Base-by-base conservation (phyloP, 148 eudicot genomes). In the Cornus suecica region DNA sequence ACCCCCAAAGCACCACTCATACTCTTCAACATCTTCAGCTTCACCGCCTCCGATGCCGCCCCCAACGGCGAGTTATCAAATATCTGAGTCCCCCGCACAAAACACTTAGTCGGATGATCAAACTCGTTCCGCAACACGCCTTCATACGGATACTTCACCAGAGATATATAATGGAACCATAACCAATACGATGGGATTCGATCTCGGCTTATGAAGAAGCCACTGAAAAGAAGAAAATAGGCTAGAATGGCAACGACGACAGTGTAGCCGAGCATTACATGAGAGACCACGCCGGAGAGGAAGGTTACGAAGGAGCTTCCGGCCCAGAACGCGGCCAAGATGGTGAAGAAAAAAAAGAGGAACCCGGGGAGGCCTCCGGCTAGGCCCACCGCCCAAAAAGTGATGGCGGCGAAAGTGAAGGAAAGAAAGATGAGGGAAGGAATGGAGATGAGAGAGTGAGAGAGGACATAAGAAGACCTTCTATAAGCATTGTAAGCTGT, bases 291-390 rank as follows among this genome's bases (percentile, higher is more conserved):
- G 0, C 97, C 97, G 3, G 97, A 91, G 11, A 89, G 80, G 84
- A 91, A 91, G 20, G 97, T 91, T 28, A 91, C 93, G 48, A 91
- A 91, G 14, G 97, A 91, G 76, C 87, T 88, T 27, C 97, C 93
- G 2, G 91, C 86, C 97, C 97, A 91, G 68, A 91, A 91, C 0
- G 97, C 76, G 25, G 90, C 97, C 30, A 89, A 18, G 2, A 90
- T 80, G 85, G 87, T 80, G 75, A 80, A 64, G 66, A 86, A 80
- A 73, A 56, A 91, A 82, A 77, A 82, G 23, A 90, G 70, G 82
- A 91, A 91, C 6, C 93, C 93, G 4, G 84, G 67, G 23, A 76
- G 3, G 8, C 93, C 89, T 7, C 93, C 97, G 28, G 88, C 84
- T 56, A 91, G 75, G 16, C 93, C 88, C 18, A 91, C 93, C 3